A percentile compares a stretch with the other conserved stretches of the same genome.
Conservation (phyloP, 2,329 filamentous ascomycete species). For the Phoma herbarum region DNA sequence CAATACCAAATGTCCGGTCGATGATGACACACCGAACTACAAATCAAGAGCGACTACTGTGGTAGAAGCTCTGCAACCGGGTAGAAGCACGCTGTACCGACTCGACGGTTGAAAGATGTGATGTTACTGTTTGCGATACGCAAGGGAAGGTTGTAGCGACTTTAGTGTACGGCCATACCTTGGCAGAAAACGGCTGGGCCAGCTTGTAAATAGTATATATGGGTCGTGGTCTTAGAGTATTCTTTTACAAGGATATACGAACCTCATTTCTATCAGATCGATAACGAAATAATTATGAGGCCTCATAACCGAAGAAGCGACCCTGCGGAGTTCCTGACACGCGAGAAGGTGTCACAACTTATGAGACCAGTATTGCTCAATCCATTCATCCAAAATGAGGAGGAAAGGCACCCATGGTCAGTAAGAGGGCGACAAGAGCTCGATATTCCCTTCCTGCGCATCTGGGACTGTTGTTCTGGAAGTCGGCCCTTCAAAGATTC, state of each 20-base stretch:
- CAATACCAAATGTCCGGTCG: not conserved
- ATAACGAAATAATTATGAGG: not conserved
- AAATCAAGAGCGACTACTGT: not conserved
- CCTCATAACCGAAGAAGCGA: not conserved
- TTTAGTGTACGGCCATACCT: not conserved
- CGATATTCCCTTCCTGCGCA: slow-evolving; percentile 18
- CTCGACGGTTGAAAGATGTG: not conserved
- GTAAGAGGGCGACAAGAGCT: not conserved
- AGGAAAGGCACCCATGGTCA: slow-evolving; percentile 15
- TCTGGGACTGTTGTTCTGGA: slow-evolving; percentile 24
- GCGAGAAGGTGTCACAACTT: slow-evolving; percentile 15
- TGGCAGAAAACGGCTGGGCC: not conserved
- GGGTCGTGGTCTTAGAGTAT: not conserved
- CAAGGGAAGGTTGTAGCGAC: not conserved
- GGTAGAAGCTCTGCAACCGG: not conserved
- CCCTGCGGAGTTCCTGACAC: not conserved
- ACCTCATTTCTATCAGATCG: not conserved
- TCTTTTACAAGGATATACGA: not conserved
- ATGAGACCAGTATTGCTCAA: slow-evolving; percentile 5
- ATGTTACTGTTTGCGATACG: not conserved
- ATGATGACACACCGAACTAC: not conserved
- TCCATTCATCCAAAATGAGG: slow-evolving; percentile 4
- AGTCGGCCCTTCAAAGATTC: slow-evolving; percentile 15
- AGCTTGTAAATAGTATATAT: not conserved
- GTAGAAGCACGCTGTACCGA: not conserved